These are phyloP conservation scores for Tulasnella sp. DNA, from an alignment of 768 basidiomycete genomes.

Conservation along the genomic window DNA sequence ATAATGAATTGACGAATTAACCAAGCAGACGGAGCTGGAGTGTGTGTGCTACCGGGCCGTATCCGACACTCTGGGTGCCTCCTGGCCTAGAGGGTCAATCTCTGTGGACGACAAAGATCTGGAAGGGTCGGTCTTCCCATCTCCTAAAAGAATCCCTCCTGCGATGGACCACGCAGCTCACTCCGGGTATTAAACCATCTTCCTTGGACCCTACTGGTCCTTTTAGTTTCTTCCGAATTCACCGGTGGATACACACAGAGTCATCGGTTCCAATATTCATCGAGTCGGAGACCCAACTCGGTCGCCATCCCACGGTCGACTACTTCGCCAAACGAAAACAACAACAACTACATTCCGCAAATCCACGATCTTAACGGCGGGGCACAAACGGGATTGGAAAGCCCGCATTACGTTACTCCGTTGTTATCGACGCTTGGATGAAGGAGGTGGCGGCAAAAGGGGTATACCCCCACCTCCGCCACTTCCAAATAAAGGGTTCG, in stretches of 20 bases:
- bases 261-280: slow-evolving; percentile 2
- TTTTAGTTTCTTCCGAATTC: not conserved
- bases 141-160: not conserved
- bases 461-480: slow-evolving; percentile 48
- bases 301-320: not conserved
- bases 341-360: not conserved
- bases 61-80: not conserved
- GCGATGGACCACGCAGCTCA: not conserved
- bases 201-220: not conserved
- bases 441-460: slow-evolving; percentile 78
- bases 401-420: not conserved
- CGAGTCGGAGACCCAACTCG: slow-evolving; percentile 1
- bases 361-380: not conserved
- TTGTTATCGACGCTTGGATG: slow-evolving; percentile 12
- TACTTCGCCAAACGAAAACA: not conserved
- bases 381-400: not conserved
- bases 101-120: not conserved
- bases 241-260: not conserved
- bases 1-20: slow-evolving; percentile 1
- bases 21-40: slow-evolving; percentile 6
- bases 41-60: not conserved
- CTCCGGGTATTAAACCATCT: not conserved
- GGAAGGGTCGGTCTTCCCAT: not conserved
- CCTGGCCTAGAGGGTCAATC: not conserved
- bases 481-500: slow-evolving; percentile 44